phyloP scores from a whole-genome alignment of 2,329 filamentous ascomycete genomes.

The Amauroascus verrucosus region DNA sequence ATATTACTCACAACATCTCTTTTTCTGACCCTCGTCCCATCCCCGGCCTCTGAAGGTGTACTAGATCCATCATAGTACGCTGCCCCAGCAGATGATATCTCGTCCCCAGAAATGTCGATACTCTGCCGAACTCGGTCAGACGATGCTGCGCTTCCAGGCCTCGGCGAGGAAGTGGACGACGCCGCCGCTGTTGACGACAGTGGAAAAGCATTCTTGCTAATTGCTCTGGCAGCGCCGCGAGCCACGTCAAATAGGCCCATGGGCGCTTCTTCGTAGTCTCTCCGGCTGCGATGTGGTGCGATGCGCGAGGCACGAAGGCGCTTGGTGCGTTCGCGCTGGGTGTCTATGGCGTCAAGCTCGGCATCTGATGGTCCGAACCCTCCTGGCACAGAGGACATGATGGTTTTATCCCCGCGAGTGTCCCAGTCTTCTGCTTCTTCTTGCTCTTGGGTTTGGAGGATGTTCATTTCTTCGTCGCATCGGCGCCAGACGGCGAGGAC shows the following conservation, averaged over 20 bases:
- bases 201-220: constrained; percentile 41
- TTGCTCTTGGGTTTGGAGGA: constrained; percentile 44
- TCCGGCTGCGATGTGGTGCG: constrained; percentile 14
- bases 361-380: constrained; percentile 36
- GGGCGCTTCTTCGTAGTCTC: constrained; percentile 37
- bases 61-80: constrained; percentile 17
- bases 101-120: not conserved
- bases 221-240: constrained; percentile 39
- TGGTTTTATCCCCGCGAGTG: constrained; percentile 40
- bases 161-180: not conserved
- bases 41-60: constrained; percentile 22
- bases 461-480: constrained; percentile 51
- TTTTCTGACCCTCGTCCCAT: constrained; percentile 32
- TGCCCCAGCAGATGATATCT: constrained; percentile 8
- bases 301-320: constrained; percentile 22
- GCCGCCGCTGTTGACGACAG: constrained; percentile 21
- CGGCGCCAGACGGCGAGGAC: constrained; percentile 54
- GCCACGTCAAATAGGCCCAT: constrained; percentile 45
- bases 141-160: not conserved
- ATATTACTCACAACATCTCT: constrained; percentile 52
- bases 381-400: constrained; percentile 29
- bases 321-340: constrained; percentile 30
- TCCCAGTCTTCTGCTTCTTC: constrained; percentile 51
- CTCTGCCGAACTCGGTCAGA: not conserved
- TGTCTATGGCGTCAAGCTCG: constrained; percentile 39